Base-by-base conservation (phyloP, 1,284 basidiomycete genomes). In the Ceratobasidium sp. region DNA sequence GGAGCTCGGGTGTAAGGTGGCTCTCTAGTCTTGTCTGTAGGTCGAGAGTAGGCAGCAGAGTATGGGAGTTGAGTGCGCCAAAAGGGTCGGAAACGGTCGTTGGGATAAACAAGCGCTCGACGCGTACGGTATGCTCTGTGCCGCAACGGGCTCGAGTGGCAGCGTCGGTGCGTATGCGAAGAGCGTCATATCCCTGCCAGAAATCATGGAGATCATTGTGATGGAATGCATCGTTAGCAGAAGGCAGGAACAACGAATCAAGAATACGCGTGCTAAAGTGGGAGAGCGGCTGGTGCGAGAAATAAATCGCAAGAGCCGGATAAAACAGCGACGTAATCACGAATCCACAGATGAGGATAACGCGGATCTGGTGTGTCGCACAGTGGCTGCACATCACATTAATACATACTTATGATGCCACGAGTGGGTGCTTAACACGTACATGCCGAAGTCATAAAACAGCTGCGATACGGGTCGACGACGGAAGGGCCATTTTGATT, bases 291-390 rank as follows among this genome's bases (percentile, higher is more conserved):
- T 87, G 85, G 5, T 88, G 86, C 1, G 89, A 88, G 32, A 90
- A 86, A 77, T 94, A 95, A 60, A 93, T 84, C 52, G 92, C 88
- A 54, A 97, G 85, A 10, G 94, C 93, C 3, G 94, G 94, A 75
- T 95, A 98, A 77, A 96, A 93, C 57, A 99, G 87, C 45, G 93
- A 94, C 53, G 95, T 96, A 81, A 99, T 98, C 75, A 98, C 93
- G 71, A 98, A 85, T 70, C 92, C 91, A 69, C 94, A 96, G 70
- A 97, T 90, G 72, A 99, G 85, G 75, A 99, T 90, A 38, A 97
- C 91, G 62, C 94, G 89, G 68, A 96, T 96, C 82, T 97, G 93
- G 77, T 94, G 92, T 4, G 89, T 92, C 71, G 92, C 91, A 75
- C 91, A 93, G 76, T 93, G 91, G 68, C 91, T 93, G 75, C 31